Conservation (phyloP, 148 eudicot genomes). For the Nepenthes gracilis region DNA sequence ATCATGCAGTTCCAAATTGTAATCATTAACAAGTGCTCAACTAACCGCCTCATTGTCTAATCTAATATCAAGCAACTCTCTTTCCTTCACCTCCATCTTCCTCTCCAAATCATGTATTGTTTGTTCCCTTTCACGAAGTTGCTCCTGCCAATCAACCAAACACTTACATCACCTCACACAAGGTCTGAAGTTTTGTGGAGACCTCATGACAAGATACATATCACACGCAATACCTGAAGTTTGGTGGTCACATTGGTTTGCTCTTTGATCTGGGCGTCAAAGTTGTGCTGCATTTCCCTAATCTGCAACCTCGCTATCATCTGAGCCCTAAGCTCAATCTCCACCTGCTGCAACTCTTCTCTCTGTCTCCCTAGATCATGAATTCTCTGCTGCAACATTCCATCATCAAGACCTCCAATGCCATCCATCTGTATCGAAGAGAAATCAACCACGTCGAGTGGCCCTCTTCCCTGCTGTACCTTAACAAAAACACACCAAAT, state of each 20-base stretch:
- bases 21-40: constrained; percentile 2
- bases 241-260: constrained; percentile 36
- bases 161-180: not conserved
- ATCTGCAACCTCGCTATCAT: constrained; percentile 57
- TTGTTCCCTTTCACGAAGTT: constrained; percentile 68
- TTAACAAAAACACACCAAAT: constrained; percentile 18
- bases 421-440: constrained; percentile 58
- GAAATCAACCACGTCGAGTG: constrained; percentile 49
- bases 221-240: constrained; percentile 49
- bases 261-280: constrained; percentile 60
- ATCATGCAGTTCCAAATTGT: constrained; percentile 1
- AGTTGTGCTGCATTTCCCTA: constrained; percentile 39
- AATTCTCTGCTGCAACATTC: constrained; percentile 51
- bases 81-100: constrained; percentile 68
- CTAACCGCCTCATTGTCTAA: constrained; percentile 77
- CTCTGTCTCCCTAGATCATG: constrained; percentile 46
- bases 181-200: not conserved
- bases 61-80: constrained; percentile 78
- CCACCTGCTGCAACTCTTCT: constrained; percentile 71
- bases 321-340: constrained; percentile 74
- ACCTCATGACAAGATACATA: not conserved
- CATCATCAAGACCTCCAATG: constrained; percentile 35
- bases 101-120: constrained; percentile 58
- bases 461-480: constrained; percentile 76
- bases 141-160: constrained; percentile 39